Conservation (phyloP, 345 rosid species). For the Dipteronia dyeriana region DNA sequence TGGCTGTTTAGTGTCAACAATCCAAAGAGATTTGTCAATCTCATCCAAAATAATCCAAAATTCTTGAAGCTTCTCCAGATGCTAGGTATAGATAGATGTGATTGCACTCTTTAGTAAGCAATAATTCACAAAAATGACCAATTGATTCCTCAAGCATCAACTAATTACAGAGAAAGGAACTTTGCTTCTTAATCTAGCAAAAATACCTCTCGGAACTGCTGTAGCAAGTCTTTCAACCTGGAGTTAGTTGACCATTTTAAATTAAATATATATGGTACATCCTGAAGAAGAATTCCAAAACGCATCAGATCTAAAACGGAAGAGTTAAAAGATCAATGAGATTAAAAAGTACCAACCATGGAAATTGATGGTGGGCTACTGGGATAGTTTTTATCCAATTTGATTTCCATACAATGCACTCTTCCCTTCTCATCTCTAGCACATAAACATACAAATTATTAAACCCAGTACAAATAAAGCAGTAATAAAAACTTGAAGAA, state of each 20-base stretch:
- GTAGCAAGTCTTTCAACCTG: conserved; percentile 61
- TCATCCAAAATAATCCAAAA: conserved; percentile 81
- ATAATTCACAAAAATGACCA: conserved; percentile 5
- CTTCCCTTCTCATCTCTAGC: conserved; percentile 63
- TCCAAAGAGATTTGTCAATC: conserved; percentile 64
- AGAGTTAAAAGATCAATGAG: conserved; percentile 5
- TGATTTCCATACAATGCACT: conserved; percentile 60
- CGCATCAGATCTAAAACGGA: conserved; percentile 12
- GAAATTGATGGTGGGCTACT: conserved; percentile 65
- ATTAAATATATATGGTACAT: conserved; percentile 60
- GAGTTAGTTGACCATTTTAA: conserved; percentile 60
- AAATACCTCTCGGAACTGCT: conserved; percentile 60
- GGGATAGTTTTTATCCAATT: conserved; percentile 55
- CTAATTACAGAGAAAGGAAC: background rate
- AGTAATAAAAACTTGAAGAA: conserved; percentile 10
- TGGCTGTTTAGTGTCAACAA: conserved; percentile 47
- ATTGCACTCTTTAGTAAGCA: background rate
- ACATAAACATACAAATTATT: conserved; percentile 17
- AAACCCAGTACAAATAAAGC: conserved; percentile 4
- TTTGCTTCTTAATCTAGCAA: background rate
- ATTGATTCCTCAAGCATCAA: conserved; percentile 12
- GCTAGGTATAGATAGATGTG: conserved; percentile 34
- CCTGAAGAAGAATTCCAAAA: conserved; percentile 39
- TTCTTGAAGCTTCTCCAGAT: conserved; percentile 65
- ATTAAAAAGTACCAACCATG: conserved; percentile 48